Conservation (phyloP, 371 early-diverging fungal species). For the Scutellospora calospora region DNA sequence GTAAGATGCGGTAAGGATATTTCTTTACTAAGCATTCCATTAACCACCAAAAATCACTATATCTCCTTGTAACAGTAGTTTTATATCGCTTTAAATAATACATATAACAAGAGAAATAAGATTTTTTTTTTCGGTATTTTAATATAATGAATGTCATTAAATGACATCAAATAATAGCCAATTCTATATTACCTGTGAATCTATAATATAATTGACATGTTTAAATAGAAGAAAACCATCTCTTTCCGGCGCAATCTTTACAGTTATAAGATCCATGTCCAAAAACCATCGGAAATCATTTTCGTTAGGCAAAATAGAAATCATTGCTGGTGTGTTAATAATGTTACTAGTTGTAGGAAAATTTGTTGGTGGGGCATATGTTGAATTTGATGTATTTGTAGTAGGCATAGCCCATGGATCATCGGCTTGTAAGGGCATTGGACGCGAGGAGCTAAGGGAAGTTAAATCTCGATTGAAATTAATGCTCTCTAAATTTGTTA, state of each 20-base stretch:
- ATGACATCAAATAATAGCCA: background rate
- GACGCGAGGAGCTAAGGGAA: background rate
- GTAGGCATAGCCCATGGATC: conserved; percentile 49
- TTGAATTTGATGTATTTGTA: conserved; percentile 43
- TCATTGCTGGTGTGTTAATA: conserved; percentile 8
- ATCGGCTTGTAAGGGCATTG: conserved; percentile 21
- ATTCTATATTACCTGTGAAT: conserved; percentile 58
- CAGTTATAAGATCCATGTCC: conserved; percentile 61
- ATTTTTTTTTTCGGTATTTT: no score
- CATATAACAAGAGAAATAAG: background rate
- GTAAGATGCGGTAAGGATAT: conserved; percentile 80
- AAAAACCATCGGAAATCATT: conserved; percentile 57
- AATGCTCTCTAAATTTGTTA: conserved; percentile 41
- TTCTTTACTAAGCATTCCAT: conserved; percentile 72
- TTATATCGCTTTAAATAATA: conserved; percentile 57
- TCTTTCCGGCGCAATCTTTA: conserved; percentile 77
- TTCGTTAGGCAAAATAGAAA: conserved; percentile 42
- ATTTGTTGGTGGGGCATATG: conserved; percentile 46
- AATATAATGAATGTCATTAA: no score
- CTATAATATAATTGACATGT: conserved; percentile 83
- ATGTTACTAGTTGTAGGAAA: conserved; percentile 45
- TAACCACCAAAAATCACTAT: conserved; percentile 90
- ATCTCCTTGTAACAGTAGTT: conserved; percentile 76
- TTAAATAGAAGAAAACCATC: conserved; percentile 79
- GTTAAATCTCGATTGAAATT: conserved; percentile 41